Base-by-base conservation (phyloP, 148 eudicot species). In the Chenopodium album region DNA sequence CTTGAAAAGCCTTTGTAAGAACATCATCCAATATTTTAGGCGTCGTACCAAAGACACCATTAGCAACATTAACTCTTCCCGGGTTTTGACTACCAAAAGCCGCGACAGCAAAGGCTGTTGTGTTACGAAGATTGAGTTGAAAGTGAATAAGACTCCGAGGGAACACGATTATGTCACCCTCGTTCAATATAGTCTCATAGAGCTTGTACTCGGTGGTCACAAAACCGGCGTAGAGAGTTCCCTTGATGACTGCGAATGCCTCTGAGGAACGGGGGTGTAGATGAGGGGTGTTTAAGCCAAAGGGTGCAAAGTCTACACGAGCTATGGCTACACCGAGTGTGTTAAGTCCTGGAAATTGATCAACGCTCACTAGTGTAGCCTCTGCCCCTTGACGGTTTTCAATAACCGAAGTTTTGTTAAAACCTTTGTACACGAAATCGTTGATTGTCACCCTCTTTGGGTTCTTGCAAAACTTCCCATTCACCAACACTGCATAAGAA, bases 241-340 rank as follows among this genome's bases (percentile, higher is more conserved):
- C 86, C 7, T 34, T 64, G 2, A 84, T 7, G 2, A 84, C 82
- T 0, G 71, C 28, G 11, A 84, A 65, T 32, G 76, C 71, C 23
- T 84, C 82, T 2, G 86, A 79, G 7, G 76, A 59, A 19, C 86
- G 86, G 6, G 82, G 86, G 82, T 84, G 86, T 71, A 76, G 66
- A 41, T 84, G 86, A 2, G 86, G 86, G 0, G 82, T 71, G 86
- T 84, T 84, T 14, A 84, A 26, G 1, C 86, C 86, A 1, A 34
- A 37, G 4, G 82, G 72, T 32, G 72, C 82, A 16, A 20, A 79
- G 50, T 84, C 86, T 10, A 84, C 71, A 13, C 82, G 86, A 13
- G 76, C 82, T 23, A 84, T 84, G 64, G 86, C 80, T 0, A 84
- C 76, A 10, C 86, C 86, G 1, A 20, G 65, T 20, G 83, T 79